These are phyloP conservation scores for Schizonepeta tenuifolia DNA, from an alignment of 257 asterid species.

Conservation along the genomic window DNA sequence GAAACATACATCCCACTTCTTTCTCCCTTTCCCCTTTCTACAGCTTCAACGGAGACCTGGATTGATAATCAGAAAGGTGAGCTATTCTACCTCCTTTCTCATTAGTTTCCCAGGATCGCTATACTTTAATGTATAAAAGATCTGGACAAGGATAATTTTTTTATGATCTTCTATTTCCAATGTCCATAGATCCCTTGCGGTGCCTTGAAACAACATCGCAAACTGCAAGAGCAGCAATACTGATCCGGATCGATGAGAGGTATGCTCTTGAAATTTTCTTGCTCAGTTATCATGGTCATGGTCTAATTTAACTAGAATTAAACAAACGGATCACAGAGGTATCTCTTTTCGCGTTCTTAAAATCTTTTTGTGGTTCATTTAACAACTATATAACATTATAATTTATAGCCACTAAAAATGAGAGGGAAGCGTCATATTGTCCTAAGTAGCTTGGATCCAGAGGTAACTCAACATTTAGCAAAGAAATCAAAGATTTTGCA, in stretches of 20 bases:
- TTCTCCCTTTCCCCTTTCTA: constrained; percentile 28
- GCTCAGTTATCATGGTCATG: constrained; percentile 20
- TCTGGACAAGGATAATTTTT: neutral
- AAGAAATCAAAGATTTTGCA: neutral
- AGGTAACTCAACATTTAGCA: neutral
- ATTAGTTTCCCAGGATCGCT: constrained; percentile 23
- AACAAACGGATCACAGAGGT: constrained; percentile 21
- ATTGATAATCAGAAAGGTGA: constrained; percentile 21
- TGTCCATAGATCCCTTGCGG: constrained; percentile 11
- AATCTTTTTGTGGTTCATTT: neutral
- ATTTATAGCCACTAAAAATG: neutral
- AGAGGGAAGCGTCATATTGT: neutral
- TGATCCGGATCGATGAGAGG: constrained; percentile 21
- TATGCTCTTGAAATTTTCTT: constrained; percentile 4
- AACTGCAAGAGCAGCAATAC: constrained; percentile 10
- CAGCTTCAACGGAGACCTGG: constrained; percentile 15
- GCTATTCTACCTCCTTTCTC: constrained; percentile 14
- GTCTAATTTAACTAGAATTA: neutral
- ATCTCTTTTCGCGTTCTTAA: constrained; percentile 20
- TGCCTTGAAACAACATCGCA: constrained; percentile 3
- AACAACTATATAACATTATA: neutral
- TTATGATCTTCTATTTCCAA: constrained; percentile 5
- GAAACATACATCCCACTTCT: constrained; percentile 25
- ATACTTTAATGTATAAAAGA: neutral
- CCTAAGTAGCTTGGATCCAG: constrained; percentile 10